Evolutionary conservation across 805 yeast species (phyloP), one percentile per base, ranked within the genome.

Genomic region (Ogataea salicorniae): DNA sequence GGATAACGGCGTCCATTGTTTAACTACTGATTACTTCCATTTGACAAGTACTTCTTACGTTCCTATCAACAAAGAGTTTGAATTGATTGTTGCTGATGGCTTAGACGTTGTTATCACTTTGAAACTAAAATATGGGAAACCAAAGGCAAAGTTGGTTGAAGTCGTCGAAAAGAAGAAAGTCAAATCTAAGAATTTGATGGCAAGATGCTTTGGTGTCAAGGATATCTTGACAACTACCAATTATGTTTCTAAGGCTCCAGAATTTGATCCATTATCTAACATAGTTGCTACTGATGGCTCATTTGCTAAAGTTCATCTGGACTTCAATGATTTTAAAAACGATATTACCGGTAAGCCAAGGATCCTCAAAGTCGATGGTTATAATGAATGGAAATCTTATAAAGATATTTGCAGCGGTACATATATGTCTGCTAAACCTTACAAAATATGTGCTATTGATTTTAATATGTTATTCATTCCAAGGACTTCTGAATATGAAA

Each of bases 221-320:
- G 77, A 76, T 39, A 57, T 72, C 14, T 58, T 77, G 37, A 72
- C 75, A 4, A 70, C 77, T 2, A 78, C 80, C 45, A 79, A 69
- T 53, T 77, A 73, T 50, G 76, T 81, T 6, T 73, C 81, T 2
- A 71, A 72, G 50, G 73, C 76, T 33, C 70, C 75, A 1, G 64
- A 66, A 4, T 48, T 55, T 23, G 95, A 86, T 67, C 68, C 74
- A 2, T 78, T 92, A 84, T 77, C 76, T 34, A 64, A 71, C 34
- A 68, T 77, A 46, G 75, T 89, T 52, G 96, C 97, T 1, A 73
- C 74, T 34, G 95, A 89, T 63, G 98, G 98, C 2, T 87, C 96
- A 35, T 90, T 87, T 73, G 96, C 89, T 8, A 75, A 92, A 58
- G 78, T 86, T 46, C 81, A 84, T 55, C 71, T 91, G 46, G 76